Evolutionary conservation across 179 eudicot genomes (phyloP).

Genomic region (Patellifolia procumbens): DNA sequence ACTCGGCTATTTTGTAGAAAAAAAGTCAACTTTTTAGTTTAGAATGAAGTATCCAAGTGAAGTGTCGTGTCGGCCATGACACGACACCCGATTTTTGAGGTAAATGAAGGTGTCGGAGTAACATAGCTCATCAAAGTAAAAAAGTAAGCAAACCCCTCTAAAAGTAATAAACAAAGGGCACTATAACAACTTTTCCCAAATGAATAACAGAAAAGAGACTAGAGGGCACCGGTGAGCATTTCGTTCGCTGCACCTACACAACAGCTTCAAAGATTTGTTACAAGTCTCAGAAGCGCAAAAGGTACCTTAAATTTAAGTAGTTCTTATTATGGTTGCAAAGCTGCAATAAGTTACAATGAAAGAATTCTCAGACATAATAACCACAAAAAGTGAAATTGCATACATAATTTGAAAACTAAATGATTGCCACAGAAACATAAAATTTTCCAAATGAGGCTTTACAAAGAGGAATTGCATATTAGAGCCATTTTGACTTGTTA

Average conservation of each 20-base stretch:
- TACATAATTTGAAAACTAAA: neutral
- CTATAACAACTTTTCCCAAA: neutral
- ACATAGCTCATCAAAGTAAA: too few species aligned
- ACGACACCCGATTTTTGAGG: too few species aligned
- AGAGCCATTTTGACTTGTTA: too few species aligned
- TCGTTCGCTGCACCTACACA: neutral
- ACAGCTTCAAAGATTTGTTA: neutral
- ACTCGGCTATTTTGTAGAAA: too few species aligned
- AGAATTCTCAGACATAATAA: neutral
- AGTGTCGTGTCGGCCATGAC: too few species aligned
- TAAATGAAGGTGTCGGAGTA: too few species aligned
- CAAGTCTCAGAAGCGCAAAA: neutral
- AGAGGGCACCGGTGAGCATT: neutral
- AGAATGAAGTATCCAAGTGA: too few species aligned
- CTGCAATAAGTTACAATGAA: neutral
- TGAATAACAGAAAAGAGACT: too few species aligned
- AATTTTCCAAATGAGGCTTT: too few species aligned
- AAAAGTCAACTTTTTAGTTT: too few species aligned
- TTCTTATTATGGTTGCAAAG: conserved; percentile 1
- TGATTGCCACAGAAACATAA: neutral
- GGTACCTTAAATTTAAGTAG: neutral
- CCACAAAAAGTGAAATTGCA: neutral
- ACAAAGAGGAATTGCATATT: too few species aligned
- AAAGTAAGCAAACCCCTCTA: too few species aligned
- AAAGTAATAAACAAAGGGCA: neutral